A percentile compares a stretch with the other conserved stretches of the same genome.
These are phyloP conservation scores for Fusarium mangiferae DNA, from an alignment of 2,329 filamentous ascomycete genomes.

Conservation along the genomic window DNA sequence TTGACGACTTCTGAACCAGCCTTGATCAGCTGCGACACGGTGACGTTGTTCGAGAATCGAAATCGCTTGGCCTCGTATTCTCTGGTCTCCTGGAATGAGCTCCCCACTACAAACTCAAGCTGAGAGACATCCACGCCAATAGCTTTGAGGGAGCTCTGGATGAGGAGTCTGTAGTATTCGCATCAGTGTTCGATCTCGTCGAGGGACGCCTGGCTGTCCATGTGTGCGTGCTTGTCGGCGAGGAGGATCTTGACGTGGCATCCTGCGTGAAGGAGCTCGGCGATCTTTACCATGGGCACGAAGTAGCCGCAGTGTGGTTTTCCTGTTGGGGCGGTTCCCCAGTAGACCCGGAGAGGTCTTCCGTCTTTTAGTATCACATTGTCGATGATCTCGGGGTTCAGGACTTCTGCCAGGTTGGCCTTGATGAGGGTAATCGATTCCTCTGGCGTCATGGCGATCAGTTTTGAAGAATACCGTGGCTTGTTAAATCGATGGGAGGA, in stretches of 20 bases:
- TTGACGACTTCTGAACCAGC: neutral
- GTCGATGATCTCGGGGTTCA: neutral
- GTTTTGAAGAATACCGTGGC: fast-evolving
- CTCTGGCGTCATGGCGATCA: neutral
- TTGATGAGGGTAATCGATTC: neutral
- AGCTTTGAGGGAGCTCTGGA: neutral
- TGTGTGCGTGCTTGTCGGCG: neutral
- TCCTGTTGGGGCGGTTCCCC: conserved; percentile 1
- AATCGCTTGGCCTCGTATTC: neutral
- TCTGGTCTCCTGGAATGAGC: neutral
- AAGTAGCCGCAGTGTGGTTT: conserved; percentile 12
- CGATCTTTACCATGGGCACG: neutral
- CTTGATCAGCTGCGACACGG: fast-evolving
- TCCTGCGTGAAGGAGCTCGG: neutral
- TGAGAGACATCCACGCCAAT: neutral
- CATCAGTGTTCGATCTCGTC: neutral
- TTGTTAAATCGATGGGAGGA: neutral
- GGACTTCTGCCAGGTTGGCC: neutral
- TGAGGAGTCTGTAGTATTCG: neutral
- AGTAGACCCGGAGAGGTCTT: neutral
- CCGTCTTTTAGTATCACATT: neutral
- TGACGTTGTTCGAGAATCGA: fast-evolving
- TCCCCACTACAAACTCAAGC: neutral
- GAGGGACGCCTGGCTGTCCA: neutral
- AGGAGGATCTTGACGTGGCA: neutral